Percentiles rank a stretch among this genome's conserved stretches.
These are phyloP conservation scores for Porogramme epimiltina DNA, from an alignment of 1,284 basidiomycete species.

Conservation along the genomic window DNA sequence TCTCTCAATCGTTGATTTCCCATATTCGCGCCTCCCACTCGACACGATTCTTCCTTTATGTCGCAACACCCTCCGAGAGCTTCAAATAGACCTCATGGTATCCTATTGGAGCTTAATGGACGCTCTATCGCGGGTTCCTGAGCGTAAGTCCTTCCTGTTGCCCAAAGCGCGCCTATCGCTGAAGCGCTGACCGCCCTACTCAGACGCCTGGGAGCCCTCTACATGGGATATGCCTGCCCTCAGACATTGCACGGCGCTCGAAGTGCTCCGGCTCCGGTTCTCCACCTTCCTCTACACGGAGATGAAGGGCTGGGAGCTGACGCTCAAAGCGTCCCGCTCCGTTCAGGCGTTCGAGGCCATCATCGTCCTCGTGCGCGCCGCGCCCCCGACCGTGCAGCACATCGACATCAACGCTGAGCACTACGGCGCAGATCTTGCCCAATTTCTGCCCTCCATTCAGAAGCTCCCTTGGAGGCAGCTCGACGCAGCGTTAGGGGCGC, in stretches of 20 bases:
- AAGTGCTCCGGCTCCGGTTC: not conserved
- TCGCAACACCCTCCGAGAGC: not conserved
- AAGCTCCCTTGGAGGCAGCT: not conserved
- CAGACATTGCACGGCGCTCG: not conserved
- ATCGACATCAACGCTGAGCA: not conserved
- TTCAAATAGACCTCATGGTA: not conserved
- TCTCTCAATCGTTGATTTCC: not conserved
- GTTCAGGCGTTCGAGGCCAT: not conserved
- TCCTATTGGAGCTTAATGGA: not conserved
- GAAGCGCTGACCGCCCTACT: not conserved
- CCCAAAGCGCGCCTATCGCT: not conserved
- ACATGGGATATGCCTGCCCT: not conserved
- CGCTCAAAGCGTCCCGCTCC: not conserved
- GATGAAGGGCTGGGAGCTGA: not conserved
- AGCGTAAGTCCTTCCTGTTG: not conserved
- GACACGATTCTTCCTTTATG: not conserved
- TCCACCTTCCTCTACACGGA: not conserved
- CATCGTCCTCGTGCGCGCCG: not conserved
- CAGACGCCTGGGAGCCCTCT: not conserved
- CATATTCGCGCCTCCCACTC: not conserved
- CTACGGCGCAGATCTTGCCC: not conserved
- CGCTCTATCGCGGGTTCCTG: not conserved
- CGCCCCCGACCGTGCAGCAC: not conserved
- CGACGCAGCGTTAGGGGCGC: not conserved
- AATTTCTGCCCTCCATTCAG: not conserved